A percentile compares a stretch with the other conserved stretches of the same genome.
Conservation (phyloP, 2,329 filamentous ascomycete species). For the Trichoderma polysporum region DNA sequence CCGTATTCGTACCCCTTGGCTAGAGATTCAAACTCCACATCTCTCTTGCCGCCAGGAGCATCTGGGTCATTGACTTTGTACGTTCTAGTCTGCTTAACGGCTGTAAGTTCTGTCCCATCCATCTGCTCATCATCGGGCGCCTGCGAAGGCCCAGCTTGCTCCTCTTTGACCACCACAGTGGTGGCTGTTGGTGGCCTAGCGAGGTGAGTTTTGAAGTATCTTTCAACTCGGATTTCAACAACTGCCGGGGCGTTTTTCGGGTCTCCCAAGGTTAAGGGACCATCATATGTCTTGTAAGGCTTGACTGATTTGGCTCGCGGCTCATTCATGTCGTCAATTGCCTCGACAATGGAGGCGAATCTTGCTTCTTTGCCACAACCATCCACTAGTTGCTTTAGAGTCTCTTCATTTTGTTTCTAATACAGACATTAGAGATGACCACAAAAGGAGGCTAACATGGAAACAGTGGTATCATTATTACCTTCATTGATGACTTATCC, state of each 20-base stretch:
- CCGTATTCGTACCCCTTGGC: slow-evolving; percentile 96
- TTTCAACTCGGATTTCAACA: slow-evolving; percentile 80
- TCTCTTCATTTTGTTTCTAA: slow-evolving; percentile 64
- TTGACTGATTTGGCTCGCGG: slow-evolving; percentile 75
- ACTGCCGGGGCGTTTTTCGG: slow-evolving; percentile 70
- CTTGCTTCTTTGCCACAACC: slow-evolving; percentile 62
- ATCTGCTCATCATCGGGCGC: slow-evolving; percentile 49
- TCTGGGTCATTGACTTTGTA: slow-evolving; percentile 79
- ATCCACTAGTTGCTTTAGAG: slow-evolving; percentile 64
- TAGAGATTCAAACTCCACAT: slow-evolving; percentile 78
- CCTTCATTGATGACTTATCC: slow-evolving; percentile 72
- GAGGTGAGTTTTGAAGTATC: slow-evolving; percentile 83
- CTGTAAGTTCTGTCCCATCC: slow-evolving; percentile 58
- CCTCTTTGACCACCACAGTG: slow-evolving; percentile 64
- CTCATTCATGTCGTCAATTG: slow-evolving; percentile 73
- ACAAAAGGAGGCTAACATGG: neutral
- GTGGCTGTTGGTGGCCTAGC: slow-evolving; percentile 74
- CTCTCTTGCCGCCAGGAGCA: slow-evolving; percentile 74
- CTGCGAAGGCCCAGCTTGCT: slow-evolving; percentile 51
- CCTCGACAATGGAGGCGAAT: slow-evolving; percentile 84
- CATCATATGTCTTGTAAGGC: slow-evolving; percentile 77
- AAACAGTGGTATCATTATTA: slow-evolving; percentile 30
- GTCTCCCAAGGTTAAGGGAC: slow-evolving; percentile 76
- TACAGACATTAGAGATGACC: neutral
- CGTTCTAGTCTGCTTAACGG: slow-evolving; percentile 72